phyloP scores from a whole-genome alignment of 305 asterid species.

The Fraxinus floribunda region DNA sequence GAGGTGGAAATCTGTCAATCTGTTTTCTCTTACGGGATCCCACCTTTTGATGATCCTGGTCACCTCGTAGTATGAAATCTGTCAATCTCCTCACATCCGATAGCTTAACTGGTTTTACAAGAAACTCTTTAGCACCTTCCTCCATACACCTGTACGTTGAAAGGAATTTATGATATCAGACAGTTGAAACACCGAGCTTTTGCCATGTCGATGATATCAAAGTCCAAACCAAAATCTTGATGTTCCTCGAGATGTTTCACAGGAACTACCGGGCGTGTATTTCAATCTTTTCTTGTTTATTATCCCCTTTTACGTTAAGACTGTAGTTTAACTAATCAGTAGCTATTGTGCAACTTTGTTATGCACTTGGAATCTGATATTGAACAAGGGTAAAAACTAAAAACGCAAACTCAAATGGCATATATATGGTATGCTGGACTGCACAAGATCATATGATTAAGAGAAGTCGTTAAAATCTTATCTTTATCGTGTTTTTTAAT shows the following conservation, averaged over 20 bases:
- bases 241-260: not conserved
- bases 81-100: slow-evolving; percentile 69
- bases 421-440: not conserved
- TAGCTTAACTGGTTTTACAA: slow-evolving; percentile 79
- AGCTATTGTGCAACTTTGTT: not conserved
- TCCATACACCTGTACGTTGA: slow-evolving; percentile 57
- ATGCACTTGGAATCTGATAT: not conserved
- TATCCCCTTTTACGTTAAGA: not conserved
- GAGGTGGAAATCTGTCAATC: too few species aligned
- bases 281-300: not conserved
- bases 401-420: not conserved
- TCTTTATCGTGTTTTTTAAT: not conserved
- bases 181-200: not conserved
- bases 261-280: not conserved
- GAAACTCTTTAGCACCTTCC: slow-evolving; percentile 86
- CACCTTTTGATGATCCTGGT: slow-evolving; percentile 22
- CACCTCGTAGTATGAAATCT: slow-evolving; percentile 49
- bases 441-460: not conserved
- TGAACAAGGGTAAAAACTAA: not conserved
- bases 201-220: not conserved
- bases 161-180: not conserved
- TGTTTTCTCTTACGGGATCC: slow-evolving; percentile 46
- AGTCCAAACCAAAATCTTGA: not conserved
- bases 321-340: not conserved
- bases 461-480: not conserved